Conservation (phyloP, 805 yeast species). For the Starmerella asiatica region DNA sequence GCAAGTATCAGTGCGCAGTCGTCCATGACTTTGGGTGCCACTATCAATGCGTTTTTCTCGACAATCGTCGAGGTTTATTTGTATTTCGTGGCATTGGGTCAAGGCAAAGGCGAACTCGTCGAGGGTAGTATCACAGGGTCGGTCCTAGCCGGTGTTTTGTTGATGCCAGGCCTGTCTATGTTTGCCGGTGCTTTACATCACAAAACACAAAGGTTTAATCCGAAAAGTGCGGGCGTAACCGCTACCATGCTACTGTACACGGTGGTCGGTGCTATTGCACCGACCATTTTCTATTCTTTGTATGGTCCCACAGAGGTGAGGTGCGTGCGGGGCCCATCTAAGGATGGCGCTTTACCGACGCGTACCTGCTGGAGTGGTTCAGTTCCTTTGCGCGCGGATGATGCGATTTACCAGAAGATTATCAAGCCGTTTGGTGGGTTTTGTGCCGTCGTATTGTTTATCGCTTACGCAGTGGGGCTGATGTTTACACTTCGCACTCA, state of each 20-base stretch:
- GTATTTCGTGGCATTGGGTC: conserved; percentile 80
- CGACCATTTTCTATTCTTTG: conserved; percentile 77
- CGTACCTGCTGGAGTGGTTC: conserved; percentile 45
- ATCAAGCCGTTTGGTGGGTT: conserved; percentile 69
- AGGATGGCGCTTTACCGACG: conserved; percentile 1
- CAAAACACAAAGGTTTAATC: conserved; percentile 90
- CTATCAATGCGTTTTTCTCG: conserved; percentile 92
- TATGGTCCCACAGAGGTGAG: conserved; percentile 73
- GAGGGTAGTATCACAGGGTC: conserved; percentile 96
- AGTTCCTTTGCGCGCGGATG: conserved; percentile 53
- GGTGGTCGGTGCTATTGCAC: conserved; percentile 79
- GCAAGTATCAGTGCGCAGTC: conserved; percentile 97
- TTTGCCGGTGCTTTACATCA: conserved; percentile 90
- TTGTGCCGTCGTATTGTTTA: conserved; percentile 66
- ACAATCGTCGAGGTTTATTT: conserved; percentile 87
- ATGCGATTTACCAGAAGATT: conserved; percentile 49
- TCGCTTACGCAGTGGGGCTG: conserved; percentile 77
- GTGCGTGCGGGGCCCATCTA: too few relatives aligned
- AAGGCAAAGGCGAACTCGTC: conserved; percentile 74
- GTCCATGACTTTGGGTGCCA: conserved; percentile 98
- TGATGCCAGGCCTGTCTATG: conserved; percentile 92
- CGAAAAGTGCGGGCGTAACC: conserved; percentile 91
- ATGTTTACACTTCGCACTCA: conserved; percentile 91
- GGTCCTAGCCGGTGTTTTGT: conserved; percentile 76
- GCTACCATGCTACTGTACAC: conserved; percentile 91